phyloP scores from a whole-genome alignment of 2,329 filamentous ascomycete species.

The Trichophaea hybrida region DNA sequence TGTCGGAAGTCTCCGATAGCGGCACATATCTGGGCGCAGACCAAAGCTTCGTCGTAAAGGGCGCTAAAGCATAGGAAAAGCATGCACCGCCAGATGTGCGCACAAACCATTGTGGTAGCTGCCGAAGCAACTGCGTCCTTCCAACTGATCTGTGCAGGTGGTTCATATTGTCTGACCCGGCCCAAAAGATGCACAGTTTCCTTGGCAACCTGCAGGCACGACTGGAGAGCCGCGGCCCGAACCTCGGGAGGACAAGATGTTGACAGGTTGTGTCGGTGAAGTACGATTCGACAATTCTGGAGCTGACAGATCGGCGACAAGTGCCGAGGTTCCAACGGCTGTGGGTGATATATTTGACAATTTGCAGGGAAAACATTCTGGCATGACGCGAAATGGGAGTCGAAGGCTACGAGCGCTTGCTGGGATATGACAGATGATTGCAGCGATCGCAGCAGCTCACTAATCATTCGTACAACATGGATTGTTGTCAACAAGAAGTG shows the following conservation, averaged over 20 bases:
- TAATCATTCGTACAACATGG: conserved; percentile 64
- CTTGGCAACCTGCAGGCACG: conserved; percentile 57
- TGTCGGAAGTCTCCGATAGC: conserved; percentile 57
- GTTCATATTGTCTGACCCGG: conserved; percentile 42
- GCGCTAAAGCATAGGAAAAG: conserved; percentile 64
- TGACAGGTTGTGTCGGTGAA: conserved; percentile 78
- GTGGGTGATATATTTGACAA: conserved; percentile 52
- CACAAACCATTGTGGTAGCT: conserved; percentile 60
- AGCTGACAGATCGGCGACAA: conserved; percentile 64
- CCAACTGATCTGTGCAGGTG: conserved; percentile 33
- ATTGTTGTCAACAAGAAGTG: conserved; percentile 66
- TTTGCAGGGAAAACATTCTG: conserved; percentile 59
- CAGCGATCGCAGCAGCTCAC: conserved; percentile 56
- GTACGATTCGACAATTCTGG: conserved; percentile 65
- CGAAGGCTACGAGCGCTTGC: conserved; percentile 59
- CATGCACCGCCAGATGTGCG: conserved; percentile 75
- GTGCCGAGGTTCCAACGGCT: conserved; percentile 56
- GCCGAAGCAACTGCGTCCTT: conserved; percentile 48
- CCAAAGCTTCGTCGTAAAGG: conserved; percentile 56
- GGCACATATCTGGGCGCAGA: conserved; percentile 56
- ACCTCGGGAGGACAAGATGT: conserved; percentile 52
- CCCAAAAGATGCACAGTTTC: conserved; percentile 67
- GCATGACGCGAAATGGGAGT: conserved; percentile 64
- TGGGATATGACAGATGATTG: conserved; percentile 51
- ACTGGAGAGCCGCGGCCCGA: conserved; percentile 57